phyloP scores from a whole-genome alignment of 208 protist genomes.

The Tritrichomonas musculus region DNA sequence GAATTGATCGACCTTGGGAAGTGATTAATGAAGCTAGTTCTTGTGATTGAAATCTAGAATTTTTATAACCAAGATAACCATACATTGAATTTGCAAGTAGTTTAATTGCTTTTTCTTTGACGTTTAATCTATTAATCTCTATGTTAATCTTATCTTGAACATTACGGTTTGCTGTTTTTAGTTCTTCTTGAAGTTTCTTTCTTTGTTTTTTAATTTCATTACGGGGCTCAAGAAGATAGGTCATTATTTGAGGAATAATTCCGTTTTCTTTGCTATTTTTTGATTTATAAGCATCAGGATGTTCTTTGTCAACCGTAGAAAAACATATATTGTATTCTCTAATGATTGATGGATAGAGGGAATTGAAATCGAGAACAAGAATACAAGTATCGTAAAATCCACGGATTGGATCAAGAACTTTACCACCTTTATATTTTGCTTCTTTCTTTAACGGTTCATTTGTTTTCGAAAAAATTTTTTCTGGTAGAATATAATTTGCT shows the following conservation, averaged over 20 bases:
- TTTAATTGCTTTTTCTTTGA: constrained; percentile 49
- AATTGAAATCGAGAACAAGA: constrained; percentile 99
- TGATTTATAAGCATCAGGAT: background rate
- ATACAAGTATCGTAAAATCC: constrained; percentile 93
- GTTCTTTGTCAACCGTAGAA: constrained; percentile 74
- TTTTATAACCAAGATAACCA: constrained; percentile 96
- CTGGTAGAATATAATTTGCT: constrained; percentile 19
- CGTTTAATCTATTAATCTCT: background rate
- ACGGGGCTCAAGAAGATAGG: background rate
- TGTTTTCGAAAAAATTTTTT: background rate
- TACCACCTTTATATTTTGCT: constrained; percentile 56
- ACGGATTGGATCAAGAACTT: constrained; percentile 82
- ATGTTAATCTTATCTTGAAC: background rate
- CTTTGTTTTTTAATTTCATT: background rate
- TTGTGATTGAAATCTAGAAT: constrained; percentile 93
- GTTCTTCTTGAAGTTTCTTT: background rate
- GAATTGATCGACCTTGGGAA: constrained; percentile 74
- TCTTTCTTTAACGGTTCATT: constrained; percentile 32
- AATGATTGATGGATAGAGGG: constrained; percentile 99
- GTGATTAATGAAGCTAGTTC: constrained; percentile 95
- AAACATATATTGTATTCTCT: constrained; percentile 99
- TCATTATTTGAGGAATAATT: constrained; percentile 27
- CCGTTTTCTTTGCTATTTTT: background rate
- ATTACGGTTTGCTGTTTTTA: background rate
- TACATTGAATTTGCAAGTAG: constrained; percentile 60